These are phyloP conservation scores for Talaromyces borbonicus DNA, from an alignment of 495 filamentous ascomycete genomes.

Conservation along the genomic window DNA sequence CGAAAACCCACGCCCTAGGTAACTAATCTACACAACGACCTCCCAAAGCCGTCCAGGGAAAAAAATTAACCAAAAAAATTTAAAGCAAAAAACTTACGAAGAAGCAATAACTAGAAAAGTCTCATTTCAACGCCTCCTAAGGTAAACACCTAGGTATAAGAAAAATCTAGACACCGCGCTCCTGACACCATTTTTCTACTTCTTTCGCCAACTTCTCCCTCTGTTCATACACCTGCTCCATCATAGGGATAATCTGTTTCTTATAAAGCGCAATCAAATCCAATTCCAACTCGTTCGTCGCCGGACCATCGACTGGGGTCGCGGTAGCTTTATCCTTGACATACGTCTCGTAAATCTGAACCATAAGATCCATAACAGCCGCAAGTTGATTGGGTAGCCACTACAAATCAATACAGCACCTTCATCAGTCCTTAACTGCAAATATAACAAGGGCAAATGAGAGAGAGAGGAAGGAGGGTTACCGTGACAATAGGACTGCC, in stretches of 20 bases:
- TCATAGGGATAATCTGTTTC: constrained; percentile 49
- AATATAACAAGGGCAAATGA: too few species aligned
- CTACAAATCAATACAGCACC: too few species aligned
- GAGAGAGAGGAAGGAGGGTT: constrained; percentile 14
- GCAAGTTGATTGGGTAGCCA: constrained; percentile 82
- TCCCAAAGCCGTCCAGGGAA: too few species aligned
- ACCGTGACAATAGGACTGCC: constrained; percentile 84
- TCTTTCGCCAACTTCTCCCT: constrained; percentile 61
- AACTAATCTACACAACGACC: too few species aligned
- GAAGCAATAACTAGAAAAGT: too few species aligned
- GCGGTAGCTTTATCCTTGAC: constrained; percentile 31
- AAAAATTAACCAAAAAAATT: too few species aligned
- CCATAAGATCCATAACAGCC: constrained; percentile 68
- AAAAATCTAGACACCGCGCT: constrained; percentile 48
- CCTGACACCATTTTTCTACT: constrained; percentile 70
- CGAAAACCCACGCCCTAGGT: too few species aligned
- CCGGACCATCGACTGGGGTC: constrained; percentile 21
- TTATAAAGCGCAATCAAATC: constrained; percentile 25
- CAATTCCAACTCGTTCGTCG: constrained; percentile 16
- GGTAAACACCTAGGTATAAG: background rate
- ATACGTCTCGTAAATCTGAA: constrained; percentile 43
- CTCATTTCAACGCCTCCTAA: too few species aligned
- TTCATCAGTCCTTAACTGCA: background rate
- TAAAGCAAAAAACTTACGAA: too few species aligned
- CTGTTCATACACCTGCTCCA: constrained; percentile 62